Conservation (phyloP, 345 rosid genomes). For the Eutrema yunnanense region DNA sequence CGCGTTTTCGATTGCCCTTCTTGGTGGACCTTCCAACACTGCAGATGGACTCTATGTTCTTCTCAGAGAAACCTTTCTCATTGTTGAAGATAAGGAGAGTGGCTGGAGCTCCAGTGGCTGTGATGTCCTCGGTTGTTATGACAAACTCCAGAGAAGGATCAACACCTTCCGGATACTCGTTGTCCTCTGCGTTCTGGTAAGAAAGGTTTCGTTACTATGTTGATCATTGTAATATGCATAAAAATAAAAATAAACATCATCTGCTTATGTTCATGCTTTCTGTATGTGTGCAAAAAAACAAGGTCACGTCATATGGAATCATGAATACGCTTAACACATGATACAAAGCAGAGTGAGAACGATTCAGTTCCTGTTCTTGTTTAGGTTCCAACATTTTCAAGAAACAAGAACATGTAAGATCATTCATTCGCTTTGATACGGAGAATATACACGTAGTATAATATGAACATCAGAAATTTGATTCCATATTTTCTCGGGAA, state of each 20-base stretch:
- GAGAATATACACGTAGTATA: background rate
- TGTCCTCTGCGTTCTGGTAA: constrained; percentile 66
- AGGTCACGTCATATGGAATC: background rate
- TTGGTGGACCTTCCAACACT: constrained; percentile 65
- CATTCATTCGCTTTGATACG: background rate
- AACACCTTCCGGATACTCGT: constrained; percentile 51
- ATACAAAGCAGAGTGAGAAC: background rate
- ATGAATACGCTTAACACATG: background rate
- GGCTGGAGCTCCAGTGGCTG: constrained; percentile 58
- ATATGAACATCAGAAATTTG: background rate
- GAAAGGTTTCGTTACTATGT: background rate
- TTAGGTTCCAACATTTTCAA: background rate
- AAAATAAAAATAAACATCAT: background rate
- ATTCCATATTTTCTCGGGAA: background rate
- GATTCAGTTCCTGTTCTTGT: too few species aligned
- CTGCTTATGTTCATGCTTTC: background rate
- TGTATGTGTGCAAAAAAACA: background rate
- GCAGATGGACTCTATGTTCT: constrained; percentile 62
- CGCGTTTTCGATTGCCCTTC: constrained; percentile 55
- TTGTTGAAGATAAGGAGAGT: constrained; percentile 64
- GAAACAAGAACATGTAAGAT: background rate
- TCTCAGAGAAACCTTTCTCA: constrained; percentile 55
- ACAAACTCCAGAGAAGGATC: constrained; percentile 76
- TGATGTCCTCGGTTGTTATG: constrained; percentile 61
- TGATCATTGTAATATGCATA: background rate